Conservation (phyloP, 345 rosid genomes). For the Xanthoceras sorbifolium region DNA sequence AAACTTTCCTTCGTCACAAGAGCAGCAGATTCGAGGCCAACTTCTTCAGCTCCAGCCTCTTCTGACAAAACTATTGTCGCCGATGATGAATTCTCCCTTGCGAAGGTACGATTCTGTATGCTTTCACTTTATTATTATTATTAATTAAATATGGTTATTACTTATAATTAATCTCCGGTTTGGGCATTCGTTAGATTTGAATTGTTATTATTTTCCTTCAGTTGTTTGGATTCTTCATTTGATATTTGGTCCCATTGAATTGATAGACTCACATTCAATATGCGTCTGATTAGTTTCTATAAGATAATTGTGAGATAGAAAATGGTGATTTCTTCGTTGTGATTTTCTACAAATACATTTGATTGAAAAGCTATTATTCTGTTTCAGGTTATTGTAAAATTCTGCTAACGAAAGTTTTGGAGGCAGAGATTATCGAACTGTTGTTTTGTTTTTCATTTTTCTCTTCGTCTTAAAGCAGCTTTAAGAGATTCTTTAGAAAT, state of each 20-base stretch:
- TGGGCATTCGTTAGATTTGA: no score
- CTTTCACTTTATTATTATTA: neutral
- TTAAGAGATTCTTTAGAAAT: neutral
- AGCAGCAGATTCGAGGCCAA: slow-evolving; percentile 76
- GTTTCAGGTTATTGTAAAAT: neutral
- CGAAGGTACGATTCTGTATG: slow-evolving; percentile 51
- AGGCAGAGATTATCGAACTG: neutral
- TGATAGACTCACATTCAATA: no score
- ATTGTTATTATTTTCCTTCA: no score
- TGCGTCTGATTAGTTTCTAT: no score
- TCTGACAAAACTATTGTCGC: slow-evolving; percentile 49
- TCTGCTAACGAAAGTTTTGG: neutral
- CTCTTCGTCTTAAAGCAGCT: no score
- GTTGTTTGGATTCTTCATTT: no score
- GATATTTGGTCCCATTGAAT: no score
- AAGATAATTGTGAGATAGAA: no score
- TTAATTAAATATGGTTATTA: neutral
- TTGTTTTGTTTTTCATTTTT: no score
- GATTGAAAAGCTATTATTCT: neutral
- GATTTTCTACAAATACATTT: no score
- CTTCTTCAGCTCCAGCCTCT: slow-evolving; percentile 46
- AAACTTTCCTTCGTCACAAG: slow-evolving; percentile 34
- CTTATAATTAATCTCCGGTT: no score
- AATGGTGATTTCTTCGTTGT: no score
- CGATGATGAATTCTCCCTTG: slow-evolving; percentile 77